Evolutionary conservation across 257 asterid genomes (phyloP).

Genomic region (Gentiana macrophylla): DNA sequence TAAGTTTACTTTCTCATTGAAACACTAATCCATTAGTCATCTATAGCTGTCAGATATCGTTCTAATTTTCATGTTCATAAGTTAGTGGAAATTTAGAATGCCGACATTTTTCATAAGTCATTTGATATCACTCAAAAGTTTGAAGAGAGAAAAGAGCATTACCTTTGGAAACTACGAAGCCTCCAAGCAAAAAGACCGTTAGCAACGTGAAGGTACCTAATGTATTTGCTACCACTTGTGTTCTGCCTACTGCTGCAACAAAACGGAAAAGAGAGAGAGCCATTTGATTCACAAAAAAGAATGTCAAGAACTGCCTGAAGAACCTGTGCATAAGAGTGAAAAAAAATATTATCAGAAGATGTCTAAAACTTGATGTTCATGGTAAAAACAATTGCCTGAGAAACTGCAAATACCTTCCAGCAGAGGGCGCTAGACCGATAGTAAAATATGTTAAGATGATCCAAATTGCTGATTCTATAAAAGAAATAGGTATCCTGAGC

Average conservation of each 20-base stretch:
- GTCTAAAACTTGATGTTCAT: background rate
- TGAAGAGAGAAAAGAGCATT: background rate
- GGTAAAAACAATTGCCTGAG: background rate
- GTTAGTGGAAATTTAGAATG: too few species aligned
- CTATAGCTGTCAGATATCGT: too few species aligned
- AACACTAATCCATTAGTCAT: too few species aligned
- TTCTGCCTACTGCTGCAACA: constrained; percentile 40
- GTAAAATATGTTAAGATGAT: constrained; percentile 32
- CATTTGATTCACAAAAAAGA: constrained; percentile 34
- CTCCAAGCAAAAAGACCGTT: constrained; percentile 31
- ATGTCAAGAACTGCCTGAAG: constrained; percentile 35
- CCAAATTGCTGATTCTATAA: constrained; percentile 11
- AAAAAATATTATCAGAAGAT: too few species aligned
- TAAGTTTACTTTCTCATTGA: background rate
- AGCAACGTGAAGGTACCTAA: constrained; percentile 36
- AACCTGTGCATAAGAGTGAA: constrained; percentile 24
- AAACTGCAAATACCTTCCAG: background rate
- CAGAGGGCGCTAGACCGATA: constrained; percentile 38
- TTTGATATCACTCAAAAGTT: background rate
- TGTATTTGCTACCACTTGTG: constrained; percentile 30
- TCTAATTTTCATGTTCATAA: background rate
- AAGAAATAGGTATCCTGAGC: constrained; percentile 29
- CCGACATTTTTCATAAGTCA: background rate
- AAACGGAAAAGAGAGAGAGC: constrained; percentile 36
- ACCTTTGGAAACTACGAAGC: constrained; percentile 44